Evolutionary conservation across 768 basidiomycete genomes (phyloP).

Genomic region (Boletus rubroflammeus): DNA sequence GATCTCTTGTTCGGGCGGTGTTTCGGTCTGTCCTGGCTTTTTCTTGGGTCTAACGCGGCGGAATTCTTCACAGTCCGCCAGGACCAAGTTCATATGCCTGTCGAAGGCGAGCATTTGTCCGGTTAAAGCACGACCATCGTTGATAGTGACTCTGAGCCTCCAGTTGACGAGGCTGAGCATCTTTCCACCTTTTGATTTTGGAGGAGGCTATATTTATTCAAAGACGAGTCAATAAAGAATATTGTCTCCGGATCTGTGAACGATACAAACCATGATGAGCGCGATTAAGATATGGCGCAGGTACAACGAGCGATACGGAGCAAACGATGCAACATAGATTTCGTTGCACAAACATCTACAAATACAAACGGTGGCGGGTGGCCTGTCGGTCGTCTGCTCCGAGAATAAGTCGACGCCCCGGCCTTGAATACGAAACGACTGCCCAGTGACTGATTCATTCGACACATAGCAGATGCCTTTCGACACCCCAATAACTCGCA

Average conservation of each 20-base stretch:
- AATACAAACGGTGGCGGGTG: constrained; percentile 21
- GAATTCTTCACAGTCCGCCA: constrained; percentile 99
- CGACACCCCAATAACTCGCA: constrained; percentile 44
- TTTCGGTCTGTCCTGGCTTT: constrained; percentile 72
- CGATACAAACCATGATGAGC: constrained; percentile 55
- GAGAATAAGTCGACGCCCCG: not conserved
- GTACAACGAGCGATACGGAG: constrained; percentile 18
- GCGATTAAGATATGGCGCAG: constrained; percentile 31
- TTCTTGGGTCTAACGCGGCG: constrained; percentile 89
- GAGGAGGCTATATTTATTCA: constrained; percentile 64
- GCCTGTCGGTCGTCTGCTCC: not conserved
- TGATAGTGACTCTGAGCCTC: constrained; percentile 94
- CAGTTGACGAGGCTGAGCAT: constrained; percentile 98
- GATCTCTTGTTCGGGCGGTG: constrained; percentile 83
- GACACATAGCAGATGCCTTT: constrained; percentile 13
- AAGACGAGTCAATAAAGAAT: constrained; percentile 6
- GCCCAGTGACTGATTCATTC: no score
- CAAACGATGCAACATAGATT: constrained; percentile 23
- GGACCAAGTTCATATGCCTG: constrained; percentile 98
- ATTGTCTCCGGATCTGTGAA: constrained; percentile 8
- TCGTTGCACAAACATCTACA: constrained; percentile 31
- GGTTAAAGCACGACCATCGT: constrained; percentile 91
- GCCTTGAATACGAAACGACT: not conserved
- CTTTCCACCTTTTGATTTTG: constrained; percentile 97
- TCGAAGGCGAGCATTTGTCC: constrained; percentile 99